Base-by-base conservation (phyloP, 345 rosid genomes). In the Salix suchowensis region DNA sequence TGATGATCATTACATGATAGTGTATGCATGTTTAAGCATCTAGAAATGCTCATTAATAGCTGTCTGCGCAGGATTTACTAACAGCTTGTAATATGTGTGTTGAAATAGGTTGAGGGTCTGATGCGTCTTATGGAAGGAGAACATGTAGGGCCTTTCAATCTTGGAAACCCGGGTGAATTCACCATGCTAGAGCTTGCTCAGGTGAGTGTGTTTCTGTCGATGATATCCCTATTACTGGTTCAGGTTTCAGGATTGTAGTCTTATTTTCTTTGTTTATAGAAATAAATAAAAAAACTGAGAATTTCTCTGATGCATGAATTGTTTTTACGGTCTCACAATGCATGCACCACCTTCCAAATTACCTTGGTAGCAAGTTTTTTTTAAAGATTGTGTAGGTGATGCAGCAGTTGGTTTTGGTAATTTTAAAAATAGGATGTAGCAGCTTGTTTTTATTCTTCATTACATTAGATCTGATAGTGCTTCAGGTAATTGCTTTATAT, bases 171-270 rank as follows among this genome's bases (percentile, higher is more conserved):
- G 0, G 99, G 99, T 66, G 98, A 96, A 90, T 95, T 95, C 85
- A 95, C 98, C 81, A 93, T 96, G 99, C 94, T 96, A 73, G 98
- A 93, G 79, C 98, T 96, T 4, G 99, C 99, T 16, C 77, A 93
- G 97, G 98, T 94, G 18, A 12, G 70, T 37, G 28, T 16, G 4
- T 66, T 60, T 40, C 76, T 39, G 10, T 21, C 30, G 26, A 62
- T 61, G n/a, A 40, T 7, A 26, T 40, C 54, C 23, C 12, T 62
- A 19, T 74, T 62, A 11, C 32, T 65, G 23, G 42, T 28, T 23
- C 30, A 28, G 5, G 7, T 28, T 65, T 15, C 23, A 16, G 62
- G 24, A 11, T 61, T 23, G 21, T 7, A 10, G 16, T 62, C 36
- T 2, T 73, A 6, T 6, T 61, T 40, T 40, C 42, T 9, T 73